Conservation (phyloP, 2,329 filamentous ascomycete species). For the Alternaria sp. region DNA sequence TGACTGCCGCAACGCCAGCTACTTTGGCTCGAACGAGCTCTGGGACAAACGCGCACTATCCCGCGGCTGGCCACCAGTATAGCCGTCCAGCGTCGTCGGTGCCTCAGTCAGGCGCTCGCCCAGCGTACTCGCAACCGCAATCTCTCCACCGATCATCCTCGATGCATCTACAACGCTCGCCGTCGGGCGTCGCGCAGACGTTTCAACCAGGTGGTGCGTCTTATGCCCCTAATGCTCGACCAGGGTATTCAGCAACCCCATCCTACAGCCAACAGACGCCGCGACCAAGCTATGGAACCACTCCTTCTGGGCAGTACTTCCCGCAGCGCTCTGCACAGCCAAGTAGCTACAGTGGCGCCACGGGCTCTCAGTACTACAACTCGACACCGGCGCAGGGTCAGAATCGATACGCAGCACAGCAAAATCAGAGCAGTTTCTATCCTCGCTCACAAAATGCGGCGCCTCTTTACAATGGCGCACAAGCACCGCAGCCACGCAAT, state of each 20-base stretch:
- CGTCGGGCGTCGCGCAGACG: slow-evolving; percentile 39
- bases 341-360: slow-evolving; percentile 39
- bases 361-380: slow-evolving; percentile 46
- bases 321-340: slow-evolving; percentile 43
- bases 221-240: slow-evolving; percentile 41
- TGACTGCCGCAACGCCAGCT: slow-evolving; percentile 41
- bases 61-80: slow-evolving; percentile 43
- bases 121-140: slow-evolving; percentile 49
- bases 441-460: slow-evolving; percentile 47
- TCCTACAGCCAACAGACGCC: slow-evolving; percentile 46
- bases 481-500: slow-evolving; percentile 44
- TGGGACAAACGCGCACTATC: slow-evolving; percentile 42
- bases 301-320: slow-evolving; percentile 42
- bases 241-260: slow-evolving; percentile 40
- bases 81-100: slow-evolving; percentile 39
- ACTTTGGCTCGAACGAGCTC: slow-evolving; percentile 40
- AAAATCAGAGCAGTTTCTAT: slow-evolving; percentile 44
- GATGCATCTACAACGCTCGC: slow-evolving; percentile 48
- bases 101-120: slow-evolving; percentile 40
- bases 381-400: slow-evolving; percentile 44
- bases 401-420: slow-evolving; percentile 44
- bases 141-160: slow-evolving; percentile 48
- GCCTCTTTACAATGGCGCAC: slow-evolving; percentile 43
- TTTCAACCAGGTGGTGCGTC: slow-evolving; percentile 43
- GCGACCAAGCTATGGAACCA: slow-evolving; percentile 38